Base-by-base conservation (phyloP, 768 basidiomycete species). In the Pholiota molesta region DNA sequence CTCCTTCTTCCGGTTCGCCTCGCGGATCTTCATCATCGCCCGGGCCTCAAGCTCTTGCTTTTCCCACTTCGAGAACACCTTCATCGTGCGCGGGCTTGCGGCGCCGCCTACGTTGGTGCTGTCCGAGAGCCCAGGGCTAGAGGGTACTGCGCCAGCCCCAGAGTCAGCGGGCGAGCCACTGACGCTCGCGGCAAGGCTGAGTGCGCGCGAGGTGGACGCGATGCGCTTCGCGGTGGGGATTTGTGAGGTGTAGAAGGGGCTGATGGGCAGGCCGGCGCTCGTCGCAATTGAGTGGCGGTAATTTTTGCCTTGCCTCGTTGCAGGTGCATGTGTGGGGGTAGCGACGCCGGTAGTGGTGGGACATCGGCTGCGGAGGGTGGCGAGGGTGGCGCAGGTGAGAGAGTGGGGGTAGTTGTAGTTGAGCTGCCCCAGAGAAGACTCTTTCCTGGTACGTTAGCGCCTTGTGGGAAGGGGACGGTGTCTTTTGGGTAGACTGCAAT, bases 41-140 rank as follows among this genome's bases (percentile, higher is more conserved):
- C 85, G 84, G 3, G 92, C 92, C 68, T 94, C 92, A 31, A 91
- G 73, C 66, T 94, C 91, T 72, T 94, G 91, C 63, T 92, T 93
- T 73, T 94, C 92, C 90, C 90, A 92, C 74, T 91, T 92, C 3
- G 90, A 89, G 66, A 86, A 88, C 19, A 80, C 79, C 55, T 73
- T 74, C 21, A 72, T 31, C 56, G 65, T 42, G 56, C 4, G 55
- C 59, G 19, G 75, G 75, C 33, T 75, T 72, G 57, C 71, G 11
- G 37, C 31, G 28, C 52, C 59, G 19, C 33, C 76, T 11, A 71
- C 77, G 58, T 86, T 86, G 6, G 89, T 87, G 66, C 83, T 86
- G 62, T 88, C 86, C n/a, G 76, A 67, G 55, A 83, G 71, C 26
- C 79, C 59, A 14, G 52, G 59, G 53, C 47, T 26, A 1, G 39